These are phyloP conservation scores for Xerocomus amazonicus DNA, from an alignment of 1,284 basidiomycete genomes.

Conservation along the genomic window DNA sequence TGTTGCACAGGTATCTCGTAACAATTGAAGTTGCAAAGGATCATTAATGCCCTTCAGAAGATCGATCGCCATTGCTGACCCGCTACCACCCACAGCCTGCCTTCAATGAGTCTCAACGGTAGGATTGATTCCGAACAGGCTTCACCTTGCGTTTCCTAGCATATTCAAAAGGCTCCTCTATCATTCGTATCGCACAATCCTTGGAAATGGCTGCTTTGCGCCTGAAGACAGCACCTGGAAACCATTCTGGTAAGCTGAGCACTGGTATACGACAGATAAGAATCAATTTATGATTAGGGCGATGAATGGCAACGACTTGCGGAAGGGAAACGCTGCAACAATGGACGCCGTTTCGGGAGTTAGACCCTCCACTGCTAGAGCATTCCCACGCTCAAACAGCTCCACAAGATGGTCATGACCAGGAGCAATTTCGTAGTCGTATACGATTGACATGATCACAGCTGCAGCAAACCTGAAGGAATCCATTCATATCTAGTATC, in stretches of 20 bases:
- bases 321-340: conserved; percentile 22
- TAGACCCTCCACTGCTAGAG: conserved; percentile 12
- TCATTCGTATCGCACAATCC: conserved; percentile 15
- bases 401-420: conserved; percentile 22
- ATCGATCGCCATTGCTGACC: conserved; percentile 18
- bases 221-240: conserved; percentile 17
- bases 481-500: too few relatives aligned
- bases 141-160: conserved; percentile 19
- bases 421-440: conserved; percentile 22
- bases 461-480: conserved; percentile 19
- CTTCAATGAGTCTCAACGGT: background rate
- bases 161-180: conserved; percentile 20
- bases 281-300: too few relatives aligned
- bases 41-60: conserved; percentile 10
- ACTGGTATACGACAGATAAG: too few relatives aligned
- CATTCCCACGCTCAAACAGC: conserved; percentile 12
- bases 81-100: conserved; percentile 13
- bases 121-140: background rate
- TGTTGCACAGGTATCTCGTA: conserved; percentile 21
- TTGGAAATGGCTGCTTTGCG: conserved; percentile 14
- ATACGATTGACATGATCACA: conserved; percentile 23
- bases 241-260: conserved; percentile 22
- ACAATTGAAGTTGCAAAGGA: conserved; percentile 5
- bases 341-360: conserved; percentile 20
- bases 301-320: conserved; percentile 3